Evolutionary conservation across 495 filamentous ascomycete genomes (phyloP).

Genomic region (Hypoxylon trugodes): DNA sequence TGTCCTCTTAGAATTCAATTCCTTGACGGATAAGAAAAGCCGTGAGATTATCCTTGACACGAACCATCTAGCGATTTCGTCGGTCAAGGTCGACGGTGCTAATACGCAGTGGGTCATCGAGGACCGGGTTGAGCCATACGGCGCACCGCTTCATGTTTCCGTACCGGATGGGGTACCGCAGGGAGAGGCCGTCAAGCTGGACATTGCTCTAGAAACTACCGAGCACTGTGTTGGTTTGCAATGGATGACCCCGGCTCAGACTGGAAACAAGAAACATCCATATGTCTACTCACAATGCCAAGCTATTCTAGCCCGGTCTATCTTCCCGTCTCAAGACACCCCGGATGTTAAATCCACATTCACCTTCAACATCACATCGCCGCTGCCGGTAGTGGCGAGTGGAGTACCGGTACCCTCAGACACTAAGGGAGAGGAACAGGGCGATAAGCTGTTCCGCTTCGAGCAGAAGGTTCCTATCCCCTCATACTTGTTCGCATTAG

Average conservation of each 20-base stretch:
- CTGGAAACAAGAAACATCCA: constrained; percentile 88
- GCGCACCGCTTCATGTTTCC: constrained; percentile 77
- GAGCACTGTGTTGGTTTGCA: constrained; percentile 89
- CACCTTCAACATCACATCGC: constrained; percentile 85
- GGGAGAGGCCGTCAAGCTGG: constrained; percentile 68
- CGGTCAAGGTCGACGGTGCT: constrained; percentile 67
- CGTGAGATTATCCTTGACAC: constrained; percentile 87
- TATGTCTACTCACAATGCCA: constrained; percentile 99
- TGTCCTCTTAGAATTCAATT: constrained; percentile 77
- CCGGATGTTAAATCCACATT: constrained; percentile 93
- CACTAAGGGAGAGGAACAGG: constrained; percentile 55
- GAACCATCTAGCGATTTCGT: constrained; percentile 74
- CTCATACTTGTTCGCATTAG: constrained; percentile 90
- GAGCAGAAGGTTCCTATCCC: constrained; percentile 91
- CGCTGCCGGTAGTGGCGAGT: constrained; percentile 86
- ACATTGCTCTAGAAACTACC: constrained; percentile 73
- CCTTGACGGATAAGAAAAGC: constrained; percentile 70
- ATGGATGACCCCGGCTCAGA: constrained; percentile 91
- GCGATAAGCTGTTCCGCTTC: constrained; percentile 76
- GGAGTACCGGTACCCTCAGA: constrained; percentile 72
- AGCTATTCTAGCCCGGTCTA: constrained; percentile 89
- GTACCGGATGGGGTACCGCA: constrained; percentile 69
- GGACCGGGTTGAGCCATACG: constrained; percentile 75
- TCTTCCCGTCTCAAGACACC: constrained; percentile 97
- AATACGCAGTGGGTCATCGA: constrained; percentile 73